phyloP scores from a whole-genome alignment of 441 rosid species.

The Eruca vesicaria region DNA sequence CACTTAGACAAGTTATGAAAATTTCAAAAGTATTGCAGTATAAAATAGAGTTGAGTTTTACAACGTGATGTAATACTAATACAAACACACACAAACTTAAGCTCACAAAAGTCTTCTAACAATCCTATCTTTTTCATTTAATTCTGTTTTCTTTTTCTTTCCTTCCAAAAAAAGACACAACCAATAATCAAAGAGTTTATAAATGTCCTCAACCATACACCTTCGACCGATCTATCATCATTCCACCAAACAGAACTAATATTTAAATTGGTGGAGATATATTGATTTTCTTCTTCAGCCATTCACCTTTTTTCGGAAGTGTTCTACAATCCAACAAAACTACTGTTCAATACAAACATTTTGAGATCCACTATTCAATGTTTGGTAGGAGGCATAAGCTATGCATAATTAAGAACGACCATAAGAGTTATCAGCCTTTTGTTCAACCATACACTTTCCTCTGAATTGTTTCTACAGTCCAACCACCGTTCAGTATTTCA shows the following conservation, averaged over 20 bases:
- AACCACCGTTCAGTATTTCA: no score
- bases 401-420: background rate
- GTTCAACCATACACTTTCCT: background rate
- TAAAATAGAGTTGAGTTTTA: conserved; percentile 5
- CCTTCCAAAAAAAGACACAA: background rate
- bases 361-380: background rate
- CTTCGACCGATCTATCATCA: background rate
- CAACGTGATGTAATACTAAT: background rate
- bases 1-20: background rate
- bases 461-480: no score
- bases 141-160: background rate
- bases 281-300: background rate
- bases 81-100: background rate
- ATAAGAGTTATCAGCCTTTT: background rate
- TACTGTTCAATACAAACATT: background rate
- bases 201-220: background rate
- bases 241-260: background rate
- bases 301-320: background rate
- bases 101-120: background rate
- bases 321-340: background rate
- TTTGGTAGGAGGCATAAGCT: background rate
- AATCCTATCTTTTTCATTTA: background rate
- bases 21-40: background rate
- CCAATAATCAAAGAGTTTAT: background rate
- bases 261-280: background rate